A percentile compares a stretch with the other conserved stretches of the same genome.
These are phyloP conservation scores for Erythrobasidium hasegawianum DNA, from an alignment of 1,284 basidiomycete genomes.

Conservation along the genomic window DNA sequence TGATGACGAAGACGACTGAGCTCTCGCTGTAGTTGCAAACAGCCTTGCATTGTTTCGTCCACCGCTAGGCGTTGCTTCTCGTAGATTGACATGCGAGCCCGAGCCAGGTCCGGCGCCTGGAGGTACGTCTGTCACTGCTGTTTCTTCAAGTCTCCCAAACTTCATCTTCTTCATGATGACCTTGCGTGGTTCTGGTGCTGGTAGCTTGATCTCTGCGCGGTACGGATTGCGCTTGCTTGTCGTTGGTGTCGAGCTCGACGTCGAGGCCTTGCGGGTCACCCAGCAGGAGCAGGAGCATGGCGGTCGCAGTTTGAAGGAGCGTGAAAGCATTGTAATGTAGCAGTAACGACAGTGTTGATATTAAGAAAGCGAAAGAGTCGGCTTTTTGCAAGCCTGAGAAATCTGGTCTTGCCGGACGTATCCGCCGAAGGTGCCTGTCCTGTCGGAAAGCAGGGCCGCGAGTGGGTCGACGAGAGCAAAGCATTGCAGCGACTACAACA, in stretches of 20 bases:
- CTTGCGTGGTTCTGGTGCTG: background rate
- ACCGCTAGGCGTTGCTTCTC: background rate
- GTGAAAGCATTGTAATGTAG: no score
- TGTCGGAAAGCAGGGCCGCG: no score
- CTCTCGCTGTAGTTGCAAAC: background rate
- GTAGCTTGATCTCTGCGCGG: conserved; percentile 18
- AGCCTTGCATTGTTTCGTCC: background rate
- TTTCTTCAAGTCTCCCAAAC: conserved; percentile 16
- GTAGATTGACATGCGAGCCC: background rate
- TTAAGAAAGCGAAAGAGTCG: no score
- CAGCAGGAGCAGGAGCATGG: background rate
- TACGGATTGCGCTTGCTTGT: conserved; percentile 23
- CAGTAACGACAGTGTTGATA: no score
- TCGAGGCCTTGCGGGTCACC: background rate
- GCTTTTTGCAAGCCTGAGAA: no score
- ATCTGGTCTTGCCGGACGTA: no score
- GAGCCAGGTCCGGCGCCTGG: background rate
- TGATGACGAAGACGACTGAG: background rate
- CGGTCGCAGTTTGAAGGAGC: no score
- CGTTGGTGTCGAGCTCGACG: conserved; percentile 1
- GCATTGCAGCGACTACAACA: no score
- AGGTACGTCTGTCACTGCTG: conserved; percentile 8
- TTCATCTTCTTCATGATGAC: conserved; percentile 31
- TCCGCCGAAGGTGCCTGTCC: no score
- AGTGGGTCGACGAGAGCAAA: no score